Conservation (phyloP, 2,329 filamentous ascomycete species). For the Cryphonectria naterciae region DNA sequence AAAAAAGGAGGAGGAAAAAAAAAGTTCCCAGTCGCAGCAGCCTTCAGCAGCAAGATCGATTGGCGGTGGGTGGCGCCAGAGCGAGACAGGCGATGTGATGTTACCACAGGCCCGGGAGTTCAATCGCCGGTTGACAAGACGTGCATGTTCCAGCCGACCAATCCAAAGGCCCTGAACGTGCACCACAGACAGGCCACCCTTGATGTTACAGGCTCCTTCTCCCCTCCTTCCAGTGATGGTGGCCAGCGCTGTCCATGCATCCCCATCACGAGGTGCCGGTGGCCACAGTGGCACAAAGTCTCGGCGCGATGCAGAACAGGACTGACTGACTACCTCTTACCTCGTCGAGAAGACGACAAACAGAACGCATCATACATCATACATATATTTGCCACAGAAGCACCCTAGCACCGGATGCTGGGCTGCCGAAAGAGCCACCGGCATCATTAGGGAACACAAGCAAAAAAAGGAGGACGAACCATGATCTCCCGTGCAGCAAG, state of each 20-base stretch:
- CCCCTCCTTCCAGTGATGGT: background rate
- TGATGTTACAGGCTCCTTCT: background rate
- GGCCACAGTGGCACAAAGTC: background rate
- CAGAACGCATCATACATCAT: background rate
- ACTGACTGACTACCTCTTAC: background rate
- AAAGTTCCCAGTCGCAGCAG: background rate
- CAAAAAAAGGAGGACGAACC: background rate
- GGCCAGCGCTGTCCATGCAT: background rate
- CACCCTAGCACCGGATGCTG: background rate
- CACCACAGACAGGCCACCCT: background rate
- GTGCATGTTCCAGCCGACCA: background rate
- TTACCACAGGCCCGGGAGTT: slow-evolving; percentile 8
- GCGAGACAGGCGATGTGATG: slow-evolving; percentile 13
- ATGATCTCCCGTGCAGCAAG: background rate
- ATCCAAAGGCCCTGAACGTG: background rate
- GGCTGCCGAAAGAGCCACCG: background rate
- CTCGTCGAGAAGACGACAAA: background rate
- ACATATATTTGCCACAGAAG: background rate
- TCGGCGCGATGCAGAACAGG: slow-evolving; percentile 17
- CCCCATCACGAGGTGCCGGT: slow-evolving; percentile 23
- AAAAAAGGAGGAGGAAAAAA: background rate
- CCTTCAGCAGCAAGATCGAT: slow-evolving; percentile 13
- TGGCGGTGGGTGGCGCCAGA: slow-evolving; percentile 14
- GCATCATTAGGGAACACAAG: background rate
- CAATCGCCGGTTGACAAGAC: background rate